These are phyloP conservation scores for Tetrapisispora iriomotensis DNA, from an alignment of 805 yeast species.

Conservation along the genomic window DNA sequence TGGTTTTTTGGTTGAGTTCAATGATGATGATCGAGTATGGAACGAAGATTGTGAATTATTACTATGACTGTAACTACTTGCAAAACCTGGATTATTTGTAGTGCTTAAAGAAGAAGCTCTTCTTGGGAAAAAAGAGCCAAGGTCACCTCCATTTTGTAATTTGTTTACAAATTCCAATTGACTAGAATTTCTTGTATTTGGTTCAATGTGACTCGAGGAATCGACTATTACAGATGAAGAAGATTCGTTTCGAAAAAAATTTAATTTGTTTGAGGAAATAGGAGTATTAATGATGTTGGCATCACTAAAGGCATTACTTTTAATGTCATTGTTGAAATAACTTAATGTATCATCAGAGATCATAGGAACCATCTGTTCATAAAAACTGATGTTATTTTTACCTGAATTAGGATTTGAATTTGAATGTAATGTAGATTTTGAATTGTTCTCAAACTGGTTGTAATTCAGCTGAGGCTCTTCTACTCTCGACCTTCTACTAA, in stretches of 20 bases:
- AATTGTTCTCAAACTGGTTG: slow-evolving; percentile 10
- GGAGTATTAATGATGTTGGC: background rate
- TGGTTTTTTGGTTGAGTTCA: slow-evolving; percentile 17
- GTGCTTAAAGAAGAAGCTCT: slow-evolving; percentile 9
- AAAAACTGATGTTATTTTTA: slow-evolving; percentile 9
- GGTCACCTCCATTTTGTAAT: slow-evolving; percentile 14
- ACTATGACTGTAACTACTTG: background rate
- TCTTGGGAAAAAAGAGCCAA: slow-evolving; percentile 24
- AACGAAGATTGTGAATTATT: slow-evolving; percentile 11
- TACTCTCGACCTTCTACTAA: slow-evolving; percentile 11
- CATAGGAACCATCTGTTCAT: slow-evolving; percentile 22
- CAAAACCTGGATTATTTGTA: background rate
- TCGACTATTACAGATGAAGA: background rate
- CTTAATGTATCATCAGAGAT: slow-evolving; percentile 3
- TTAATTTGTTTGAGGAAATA: background rate
- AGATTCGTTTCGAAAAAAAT: background rate
- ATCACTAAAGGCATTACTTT: background rate
- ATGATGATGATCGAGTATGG: slow-evolving; percentile 20
- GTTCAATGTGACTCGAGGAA: no score
- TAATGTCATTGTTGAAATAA: slow-evolving; percentile 16
- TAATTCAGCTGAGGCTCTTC: no score
- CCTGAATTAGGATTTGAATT: slow-evolving; percentile 6
- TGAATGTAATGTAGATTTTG: slow-evolving; percentile 12
- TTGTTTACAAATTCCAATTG: slow-evolving; percentile 16
- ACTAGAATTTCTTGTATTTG: slow-evolving; percentile 2